Evolutionary conservation across 148 eudicot species (phyloP).

Genomic region (Vaccinium myrtillus): DNA sequence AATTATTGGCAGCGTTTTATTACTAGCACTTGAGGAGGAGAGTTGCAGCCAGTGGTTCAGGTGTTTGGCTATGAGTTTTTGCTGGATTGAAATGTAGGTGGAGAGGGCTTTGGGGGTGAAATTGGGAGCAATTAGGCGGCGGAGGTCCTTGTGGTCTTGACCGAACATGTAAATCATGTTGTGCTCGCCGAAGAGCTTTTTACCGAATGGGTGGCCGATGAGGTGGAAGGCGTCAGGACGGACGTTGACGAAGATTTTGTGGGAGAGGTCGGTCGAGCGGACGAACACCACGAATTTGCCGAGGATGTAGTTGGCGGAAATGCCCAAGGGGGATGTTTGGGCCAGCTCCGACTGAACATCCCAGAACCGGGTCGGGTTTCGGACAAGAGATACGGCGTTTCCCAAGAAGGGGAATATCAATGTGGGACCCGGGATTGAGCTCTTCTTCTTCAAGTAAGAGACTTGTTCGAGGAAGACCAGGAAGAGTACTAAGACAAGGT

Average conservation of each 20-base stretch:
- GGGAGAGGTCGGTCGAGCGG: too few species aligned
- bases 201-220: too few species aligned
- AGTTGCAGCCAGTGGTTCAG: slow-evolving; percentile 26
- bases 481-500: slow-evolving; percentile 25
- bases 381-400: too few species aligned
- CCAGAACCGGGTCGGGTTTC: too few species aligned
- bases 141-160: slow-evolving; percentile 76
- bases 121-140: slow-evolving; percentile 78
- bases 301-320: too few species aligned
- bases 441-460: slow-evolving; percentile 49
- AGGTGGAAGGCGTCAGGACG: too few species aligned
- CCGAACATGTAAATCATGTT: too few species aligned
- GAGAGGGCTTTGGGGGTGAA: slow-evolving; percentile 72
- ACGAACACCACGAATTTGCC: too few species aligned
- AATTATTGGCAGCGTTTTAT: slow-evolving; percentile 17
- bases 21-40: background rate
- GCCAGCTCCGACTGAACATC: too few species aligned
- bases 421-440: slow-evolving; percentile 59
- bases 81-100: slow-evolving; percentile 58
- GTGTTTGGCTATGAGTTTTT: slow-evolving; percentile 47
- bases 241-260: too few species aligned
- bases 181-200: too few species aligned
- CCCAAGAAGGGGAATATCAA: slow-evolving; percentile 25
- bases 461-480: slow-evolving; percentile 50
- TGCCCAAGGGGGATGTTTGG: too few species aligned